Percentiles rank a stretch among this genome's conserved stretches.
These are phyloP conservation scores for Fusarium domesticum DNA, from an alignment of 2,329 filamentous ascomycete genomes.

Conservation along the genomic window DNA sequence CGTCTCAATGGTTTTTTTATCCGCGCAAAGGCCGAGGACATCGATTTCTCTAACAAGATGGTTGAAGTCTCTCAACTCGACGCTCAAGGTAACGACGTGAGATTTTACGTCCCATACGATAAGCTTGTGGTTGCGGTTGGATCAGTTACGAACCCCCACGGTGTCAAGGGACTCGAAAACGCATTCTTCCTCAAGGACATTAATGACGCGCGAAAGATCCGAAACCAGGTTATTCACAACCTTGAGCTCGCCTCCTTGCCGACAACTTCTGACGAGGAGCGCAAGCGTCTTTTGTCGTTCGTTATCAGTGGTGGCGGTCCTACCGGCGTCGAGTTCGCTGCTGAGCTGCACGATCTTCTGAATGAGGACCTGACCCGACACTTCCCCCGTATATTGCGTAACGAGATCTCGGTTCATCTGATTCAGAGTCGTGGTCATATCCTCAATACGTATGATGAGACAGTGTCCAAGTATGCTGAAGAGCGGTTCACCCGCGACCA, in stretches of 20 bases:
- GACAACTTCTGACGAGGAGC: constrained; percentile 84
- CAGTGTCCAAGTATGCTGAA: constrained; percentile 88
- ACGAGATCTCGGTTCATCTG: constrained; percentile 95
- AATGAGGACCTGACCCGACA: constrained; percentile 86
- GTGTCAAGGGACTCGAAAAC: constrained; percentile 89
- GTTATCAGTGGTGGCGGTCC: constrained; percentile 95
- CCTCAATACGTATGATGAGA: constrained; percentile 96
- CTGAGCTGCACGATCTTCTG: constrained; percentile 90
- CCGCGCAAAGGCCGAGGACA: constrained; percentile 79
- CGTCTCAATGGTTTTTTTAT: constrained; percentile 84
- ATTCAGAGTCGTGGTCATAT: constrained; percentile 95
- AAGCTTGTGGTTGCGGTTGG: constrained; percentile 92
- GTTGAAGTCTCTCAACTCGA: constrained; percentile 80
- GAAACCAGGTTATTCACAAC: constrained; percentile 84
- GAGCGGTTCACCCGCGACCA: constrained; percentile 86
- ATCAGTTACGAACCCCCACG: constrained; percentile 89
- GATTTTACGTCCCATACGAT: constrained; percentile 96
- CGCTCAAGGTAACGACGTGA: constrained; percentile 65
- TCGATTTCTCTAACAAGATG: constrained; percentile 88
- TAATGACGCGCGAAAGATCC: constrained; percentile 83
- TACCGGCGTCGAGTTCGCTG: constrained; percentile 96
- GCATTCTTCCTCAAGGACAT: constrained; percentile 96
- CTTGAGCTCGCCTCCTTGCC: constrained; percentile 90
- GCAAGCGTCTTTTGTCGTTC: constrained; percentile 84
- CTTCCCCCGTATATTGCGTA: constrained; percentile 87